Evolutionary conservation across 495 filamentous ascomycete genomes (phyloP).

Genomic region (Penicillium robsamsonii): DNA sequence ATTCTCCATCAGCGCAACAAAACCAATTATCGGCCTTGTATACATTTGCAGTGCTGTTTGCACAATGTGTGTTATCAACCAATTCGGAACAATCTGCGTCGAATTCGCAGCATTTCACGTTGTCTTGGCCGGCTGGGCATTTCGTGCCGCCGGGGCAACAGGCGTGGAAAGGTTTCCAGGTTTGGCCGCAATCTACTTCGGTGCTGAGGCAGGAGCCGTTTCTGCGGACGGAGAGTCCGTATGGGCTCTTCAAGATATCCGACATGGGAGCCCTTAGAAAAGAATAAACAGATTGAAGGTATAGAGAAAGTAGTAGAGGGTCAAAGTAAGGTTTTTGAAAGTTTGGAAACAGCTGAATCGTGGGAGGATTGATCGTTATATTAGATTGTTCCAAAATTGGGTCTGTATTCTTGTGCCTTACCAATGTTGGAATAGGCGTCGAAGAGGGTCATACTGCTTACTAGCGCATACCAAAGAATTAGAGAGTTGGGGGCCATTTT

Average conservation of each 20-base stretch:
- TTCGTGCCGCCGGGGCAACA: slow-evolving; percentile 7
- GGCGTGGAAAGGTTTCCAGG: slow-evolving; percentile 5
- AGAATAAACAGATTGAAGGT: background rate
- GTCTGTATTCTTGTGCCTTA: too few species aligned
- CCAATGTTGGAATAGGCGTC: too few species aligned
- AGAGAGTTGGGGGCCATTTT: background rate
- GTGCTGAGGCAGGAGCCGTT: slow-evolving; percentile 9
- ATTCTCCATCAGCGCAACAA: background rate
- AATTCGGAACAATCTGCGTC: slow-evolving; percentile 7
- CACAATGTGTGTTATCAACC: slow-evolving; percentile 5
- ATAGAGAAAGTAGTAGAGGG: background rate
- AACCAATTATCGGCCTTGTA: slow-evolving; percentile 6
- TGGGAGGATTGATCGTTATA: background rate
- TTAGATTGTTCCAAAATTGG: background rate
- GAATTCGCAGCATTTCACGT: slow-evolving; percentile 8
- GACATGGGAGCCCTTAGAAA: background rate
- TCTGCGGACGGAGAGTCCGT: slow-evolving; percentile 7
- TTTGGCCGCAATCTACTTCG: slow-evolving; percentile 2
- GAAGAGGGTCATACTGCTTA: background rate
- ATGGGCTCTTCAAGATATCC: slow-evolving; percentile 5
- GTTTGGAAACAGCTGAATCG: background rate
- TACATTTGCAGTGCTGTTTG: slow-evolving; percentile 11
- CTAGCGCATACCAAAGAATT: background rate
- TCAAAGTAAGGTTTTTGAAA: background rate
- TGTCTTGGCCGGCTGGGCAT: slow-evolving; percentile 1